Conservation (phyloP, 1,284 basidiomycete species). For the Malassezia dermatis region DNA sequence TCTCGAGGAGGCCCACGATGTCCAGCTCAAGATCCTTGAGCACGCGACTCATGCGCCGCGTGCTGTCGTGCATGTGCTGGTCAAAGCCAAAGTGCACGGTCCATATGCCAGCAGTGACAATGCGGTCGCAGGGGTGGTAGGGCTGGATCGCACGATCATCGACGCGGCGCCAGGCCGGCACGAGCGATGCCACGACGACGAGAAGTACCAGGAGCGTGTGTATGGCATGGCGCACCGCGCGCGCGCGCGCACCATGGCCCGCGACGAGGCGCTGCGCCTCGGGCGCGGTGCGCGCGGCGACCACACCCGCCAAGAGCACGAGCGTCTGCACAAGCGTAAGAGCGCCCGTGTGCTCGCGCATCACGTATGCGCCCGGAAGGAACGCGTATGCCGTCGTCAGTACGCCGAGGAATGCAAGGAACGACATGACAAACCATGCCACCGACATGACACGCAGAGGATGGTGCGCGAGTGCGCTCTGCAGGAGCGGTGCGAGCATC, state of each 20-base stretch:
- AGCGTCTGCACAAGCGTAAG: conserved; percentile 21
- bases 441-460: conserved; percentile 30
- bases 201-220: conserved; percentile 22
- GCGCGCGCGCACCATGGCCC: background rate
- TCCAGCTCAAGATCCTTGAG: conserved; percentile 51
- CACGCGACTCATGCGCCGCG: conserved; percentile 61
- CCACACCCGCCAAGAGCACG: conserved; percentile 18
- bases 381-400: conserved; percentile 90
- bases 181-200: conserved; percentile 20
- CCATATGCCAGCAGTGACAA: conserved; percentile 83
- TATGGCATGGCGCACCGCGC: background rate
- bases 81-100: conserved; percentile 52
- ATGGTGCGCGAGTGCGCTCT: conserved; percentile 27
- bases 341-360: conserved; percentile 67
- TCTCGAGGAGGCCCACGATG: conserved; percentile 60
- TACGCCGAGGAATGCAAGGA: conserved; percentile 37
- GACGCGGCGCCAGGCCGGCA: conserved; percentile 52
- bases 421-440: conserved; percentile 30
- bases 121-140: conserved; percentile 58
- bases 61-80: conserved; percentile 39
- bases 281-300: conserved; percentile 14
- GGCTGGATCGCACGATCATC: conserved; percentile 55
- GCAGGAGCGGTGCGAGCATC: conserved; percentile 23
- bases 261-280: background rate
- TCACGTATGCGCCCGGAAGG: conserved; percentile 67